These are phyloP conservation scores for Rhizophagus clarus DNA, from an alignment of 192 early-diverging fungal genomes.

Conservation along the genomic window DNA sequence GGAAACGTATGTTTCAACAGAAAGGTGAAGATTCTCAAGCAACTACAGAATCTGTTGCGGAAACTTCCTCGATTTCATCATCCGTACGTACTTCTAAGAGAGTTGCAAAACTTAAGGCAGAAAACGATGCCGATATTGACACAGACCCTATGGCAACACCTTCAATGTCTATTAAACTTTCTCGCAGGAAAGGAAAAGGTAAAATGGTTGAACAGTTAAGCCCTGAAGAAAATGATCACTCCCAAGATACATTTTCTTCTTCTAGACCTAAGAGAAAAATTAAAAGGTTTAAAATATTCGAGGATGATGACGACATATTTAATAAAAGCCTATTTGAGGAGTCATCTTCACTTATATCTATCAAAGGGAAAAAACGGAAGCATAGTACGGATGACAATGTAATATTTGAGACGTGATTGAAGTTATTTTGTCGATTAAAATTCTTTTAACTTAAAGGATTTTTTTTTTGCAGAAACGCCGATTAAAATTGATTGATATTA, in stretches of 20 bases:
- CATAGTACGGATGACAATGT: not conserved
- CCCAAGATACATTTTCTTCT: not conserved
- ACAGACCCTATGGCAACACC: slow-evolving; percentile 9
- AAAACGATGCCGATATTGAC: slow-evolving; percentile 66
- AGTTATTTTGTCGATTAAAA: not conserved
- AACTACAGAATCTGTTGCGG: not conserved
- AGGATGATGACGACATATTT: not conserved
- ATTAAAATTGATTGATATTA: not conserved
- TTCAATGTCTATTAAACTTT: not conserved
- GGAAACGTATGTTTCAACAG: not conserved
- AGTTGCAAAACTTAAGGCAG: slow-evolving; percentile 40
- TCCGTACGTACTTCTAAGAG: not conserved
- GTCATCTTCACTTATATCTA: not conserved
- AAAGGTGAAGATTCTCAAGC: not conserved
- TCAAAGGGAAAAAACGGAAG: not conserved
- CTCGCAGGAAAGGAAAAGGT: not conserved
- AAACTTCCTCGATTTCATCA: not conserved
- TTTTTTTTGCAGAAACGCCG: not conserved
- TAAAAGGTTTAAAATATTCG: not conserved
- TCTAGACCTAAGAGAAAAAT: not conserved
- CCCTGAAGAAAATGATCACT: not conserved
- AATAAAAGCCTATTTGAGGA: not conserved
- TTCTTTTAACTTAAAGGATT: not conserved
- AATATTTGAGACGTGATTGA: not conserved
- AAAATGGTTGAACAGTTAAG: not conserved